Conservation (phyloP, 345 rosid species). For the Citropsis articulata region DNA sequence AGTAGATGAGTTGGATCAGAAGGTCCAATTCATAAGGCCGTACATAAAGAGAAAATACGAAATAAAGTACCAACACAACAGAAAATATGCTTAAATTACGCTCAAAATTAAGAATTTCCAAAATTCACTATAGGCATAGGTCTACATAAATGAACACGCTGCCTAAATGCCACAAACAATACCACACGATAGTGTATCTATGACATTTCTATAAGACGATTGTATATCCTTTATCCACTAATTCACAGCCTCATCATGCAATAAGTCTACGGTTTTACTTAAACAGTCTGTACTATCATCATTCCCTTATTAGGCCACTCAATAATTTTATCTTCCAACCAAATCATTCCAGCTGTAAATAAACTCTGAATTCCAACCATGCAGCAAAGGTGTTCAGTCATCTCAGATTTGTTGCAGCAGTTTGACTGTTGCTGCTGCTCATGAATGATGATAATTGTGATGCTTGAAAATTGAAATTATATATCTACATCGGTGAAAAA, state of each 20-base stretch:
- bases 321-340: background rate
- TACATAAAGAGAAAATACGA: background rate
- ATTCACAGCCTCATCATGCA: background rate
- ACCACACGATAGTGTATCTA: background rate
- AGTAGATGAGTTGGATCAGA: conserved; percentile 1
- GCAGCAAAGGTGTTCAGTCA: background rate
- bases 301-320: background rate
- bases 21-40: background rate
- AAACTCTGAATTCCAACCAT: background rate
- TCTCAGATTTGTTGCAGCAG: background rate
- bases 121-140: background rate
- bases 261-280: background rate
- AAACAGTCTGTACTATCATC: background rate
- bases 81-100: background rate
- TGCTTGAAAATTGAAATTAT: background rate
- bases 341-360: background rate
- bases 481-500: background rate
- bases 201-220: background rate
- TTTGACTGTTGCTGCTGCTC: background rate
- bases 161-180: conserved; percentile 2
- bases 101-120: background rate
- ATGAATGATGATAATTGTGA: background rate
- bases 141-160: background rate
- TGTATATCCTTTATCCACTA: background rate
- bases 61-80: background rate